Percentiles rank a stretch among this genome's conserved stretches.
These are phyloP conservation scores for Raddia guianensis DNA, from an alignment of 176 grass and related monocot species.

Conservation along the genomic window DNA sequence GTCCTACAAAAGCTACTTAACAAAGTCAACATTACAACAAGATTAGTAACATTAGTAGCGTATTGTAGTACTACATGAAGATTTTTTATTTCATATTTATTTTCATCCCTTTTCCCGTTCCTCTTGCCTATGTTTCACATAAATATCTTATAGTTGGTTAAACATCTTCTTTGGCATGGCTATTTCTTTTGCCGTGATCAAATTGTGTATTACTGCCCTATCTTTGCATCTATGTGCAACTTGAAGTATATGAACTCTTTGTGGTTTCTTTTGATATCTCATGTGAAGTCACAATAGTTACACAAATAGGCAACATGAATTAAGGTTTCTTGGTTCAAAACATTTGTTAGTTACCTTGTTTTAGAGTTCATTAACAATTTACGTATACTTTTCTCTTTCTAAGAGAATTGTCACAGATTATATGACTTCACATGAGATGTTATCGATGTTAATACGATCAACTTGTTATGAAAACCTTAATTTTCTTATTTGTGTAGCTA, in stretches of 20 bases:
- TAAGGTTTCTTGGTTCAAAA: constrained; percentile 24
- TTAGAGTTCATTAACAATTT: constrained; percentile 18
- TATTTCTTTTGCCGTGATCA: background rate
- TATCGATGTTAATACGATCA: constrained; percentile 25
- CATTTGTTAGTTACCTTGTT: constrained; percentile 18
- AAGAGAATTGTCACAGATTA: background rate
- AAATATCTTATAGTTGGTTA: background rate
- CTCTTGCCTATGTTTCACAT: constrained; percentile 30
- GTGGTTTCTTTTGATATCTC: constrained; percentile 2
- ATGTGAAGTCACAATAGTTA: background rate
- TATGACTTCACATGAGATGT: constrained; percentile 20
- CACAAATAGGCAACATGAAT: background rate
- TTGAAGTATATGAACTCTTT: background rate
- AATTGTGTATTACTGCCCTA: background rate
- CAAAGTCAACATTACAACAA: background rate
- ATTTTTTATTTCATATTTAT: constrained; percentile 36
- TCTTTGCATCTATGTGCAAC: background rate
- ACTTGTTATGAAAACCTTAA: constrained; percentile 30
- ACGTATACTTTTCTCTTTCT: background rate
- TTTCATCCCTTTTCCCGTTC: background rate
- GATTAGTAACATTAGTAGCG: background rate
- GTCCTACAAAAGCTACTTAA: constrained; percentile 3
- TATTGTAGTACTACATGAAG: background rate
- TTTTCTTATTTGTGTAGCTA: constrained; percentile 57
- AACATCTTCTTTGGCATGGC: constrained; percentile 3